A percentile compares a stretch with the other conserved stretches of the same genome.
Evolutionary conservation across 345 rosid species (phyloP).

Genomic region (sweet orange (Citrus sinensis)): DVS_A1.0 CM039163.1:30268501-30269000

Average conservation of each 20-base stretch:
- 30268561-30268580: background rate
- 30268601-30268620: background rate
- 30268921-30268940: slow-evolving; percentile 7
- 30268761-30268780: slow-evolving; percentile 99
- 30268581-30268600: background rate
- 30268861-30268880: slow-evolving; percentile 94
- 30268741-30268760: slow-evolving; percentile 89
- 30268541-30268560: background rate
- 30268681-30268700: slow-evolving; percentile 83
- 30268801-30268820: background rate
- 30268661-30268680: slow-evolving; percentile 91
- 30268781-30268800: slow-evolving; percentile 22
- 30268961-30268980: background rate
- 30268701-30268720: slow-evolving; percentile 77
- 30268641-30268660: slow-evolving; percentile 41
- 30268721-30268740: slow-evolving; percentile 68
- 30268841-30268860: slow-evolving; percentile 23
- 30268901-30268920: slow-evolving; percentile 87
- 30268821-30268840: background rate
- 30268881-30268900: slow-evolving; percentile 87
- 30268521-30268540: background rate
- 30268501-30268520: background rate
- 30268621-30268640: slow-evolving; percentile 12
- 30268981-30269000: background rate
- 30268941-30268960: background rate